Conservation (phyloP, 1,139 yeast genomes). For the Suhomyces guaymorum region DNA sequence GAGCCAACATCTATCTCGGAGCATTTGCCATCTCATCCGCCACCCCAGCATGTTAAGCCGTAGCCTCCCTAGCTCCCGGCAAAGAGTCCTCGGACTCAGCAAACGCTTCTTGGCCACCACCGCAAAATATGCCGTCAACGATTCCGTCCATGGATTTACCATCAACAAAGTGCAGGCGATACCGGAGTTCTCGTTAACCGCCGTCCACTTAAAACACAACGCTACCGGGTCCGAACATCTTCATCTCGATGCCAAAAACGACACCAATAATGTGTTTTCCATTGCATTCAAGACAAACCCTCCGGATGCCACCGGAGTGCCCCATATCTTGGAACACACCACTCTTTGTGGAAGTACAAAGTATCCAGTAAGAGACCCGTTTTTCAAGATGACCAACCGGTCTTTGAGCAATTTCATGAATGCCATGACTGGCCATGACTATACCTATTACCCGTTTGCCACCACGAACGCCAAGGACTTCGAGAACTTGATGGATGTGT, state of each 20-base stretch:
- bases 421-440: conserved; percentile 98
- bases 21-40: no score
- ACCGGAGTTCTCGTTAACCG: conserved; percentile 81
- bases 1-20: no score
- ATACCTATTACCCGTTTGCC: conserved; percentile 93
- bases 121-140: conserved; percentile 62
- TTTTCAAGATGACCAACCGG: conserved; percentile 93
- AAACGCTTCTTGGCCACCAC: conserved; percentile 8
- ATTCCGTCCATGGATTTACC: conserved; percentile 60
- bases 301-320: conserved; percentile 90
- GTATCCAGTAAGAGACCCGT: conserved; percentile 95
- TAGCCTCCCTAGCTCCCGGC: conserved; percentile 1
- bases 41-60: conserved; percentile 6
- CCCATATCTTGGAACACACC: conserved; percentile 94
- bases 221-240: conserved; percentile 78
- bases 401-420: conserved; percentile 91
- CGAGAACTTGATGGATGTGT: conserved; percentile 81
- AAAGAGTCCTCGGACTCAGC: neutral
- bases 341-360: conserved; percentile 90
- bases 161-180: conserved; percentile 64
- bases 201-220: conserved; percentile 68
- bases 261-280: conserved; percentile 82
- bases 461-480: conserved; percentile 86
- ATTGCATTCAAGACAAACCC: conserved; percentile 93
- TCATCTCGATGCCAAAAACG: conserved; percentile 75